These are phyloP conservation scores for Neocucurbitaria cava DNA, from an alignment of 2,329 filamentous ascomycete genomes.

Conservation along the genomic window DNA sequence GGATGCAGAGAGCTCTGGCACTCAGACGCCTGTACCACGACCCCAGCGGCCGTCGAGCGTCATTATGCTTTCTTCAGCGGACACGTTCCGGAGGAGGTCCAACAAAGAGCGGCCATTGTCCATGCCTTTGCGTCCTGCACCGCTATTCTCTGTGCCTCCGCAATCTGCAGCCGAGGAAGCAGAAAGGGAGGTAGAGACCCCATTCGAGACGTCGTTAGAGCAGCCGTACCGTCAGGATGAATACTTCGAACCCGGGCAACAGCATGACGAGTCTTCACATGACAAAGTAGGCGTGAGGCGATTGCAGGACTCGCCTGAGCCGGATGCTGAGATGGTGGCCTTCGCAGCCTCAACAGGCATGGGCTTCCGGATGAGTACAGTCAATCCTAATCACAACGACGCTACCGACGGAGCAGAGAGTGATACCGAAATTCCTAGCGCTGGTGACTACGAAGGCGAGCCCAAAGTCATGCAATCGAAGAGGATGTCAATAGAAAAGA, in stretches of 20 bases:
- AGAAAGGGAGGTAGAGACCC: conserved; percentile 22
- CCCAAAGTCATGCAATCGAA: conserved; percentile 44
- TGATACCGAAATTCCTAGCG: conserved; percentile 26
- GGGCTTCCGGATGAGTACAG: conserved; percentile 34
- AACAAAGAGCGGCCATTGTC: conserved; percentile 37
- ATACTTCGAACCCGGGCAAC: conserved; percentile 29
- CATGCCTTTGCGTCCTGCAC: conserved; percentile 34
- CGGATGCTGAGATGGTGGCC: conserved; percentile 39
- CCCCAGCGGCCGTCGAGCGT: conserved; percentile 38
- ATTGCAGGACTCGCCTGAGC: conserved; percentile 14
- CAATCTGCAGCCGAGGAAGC: conserved; percentile 4
- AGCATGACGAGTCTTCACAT: conserved; percentile 17
- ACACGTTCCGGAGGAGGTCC: conserved; percentile 23
- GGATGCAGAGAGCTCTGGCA: conserved; percentile 39
- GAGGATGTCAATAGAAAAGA: conserved; percentile 46
- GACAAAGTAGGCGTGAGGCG: neutral
- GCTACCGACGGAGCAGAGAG: conserved; percentile 20
- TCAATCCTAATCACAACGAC: conserved; percentile 19
- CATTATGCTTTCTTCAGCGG: conserved; percentile 34
- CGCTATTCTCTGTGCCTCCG: conserved; percentile 26
- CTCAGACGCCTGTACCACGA: conserved; percentile 34
- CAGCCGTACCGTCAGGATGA: conserved; percentile 26
- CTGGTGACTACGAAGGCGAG: conserved; percentile 29
- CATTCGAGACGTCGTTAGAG: conserved; percentile 35
- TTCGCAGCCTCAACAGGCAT: conserved; percentile 42